These are phyloP conservation scores for Xylaria venustula DNA, from an alignment of 495 filamentous ascomycete species.

Conservation along the genomic window DNA sequence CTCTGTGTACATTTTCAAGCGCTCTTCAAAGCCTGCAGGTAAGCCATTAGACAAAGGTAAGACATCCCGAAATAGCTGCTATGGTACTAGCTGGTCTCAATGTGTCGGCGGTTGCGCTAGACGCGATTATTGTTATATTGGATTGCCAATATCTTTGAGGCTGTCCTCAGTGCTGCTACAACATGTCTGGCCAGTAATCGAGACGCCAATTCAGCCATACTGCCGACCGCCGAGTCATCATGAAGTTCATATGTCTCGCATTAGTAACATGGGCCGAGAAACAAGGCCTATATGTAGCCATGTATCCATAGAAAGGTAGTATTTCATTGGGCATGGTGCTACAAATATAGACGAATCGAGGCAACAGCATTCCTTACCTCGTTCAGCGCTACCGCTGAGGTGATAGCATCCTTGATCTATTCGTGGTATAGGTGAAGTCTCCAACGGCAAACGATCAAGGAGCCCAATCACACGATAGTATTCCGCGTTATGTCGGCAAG, in stretches of 20 bases:
- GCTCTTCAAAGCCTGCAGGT: too few species aligned
- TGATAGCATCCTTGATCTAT: neutral
- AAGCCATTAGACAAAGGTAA: too few species aligned
- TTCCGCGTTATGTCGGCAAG: conserved; percentile 17
- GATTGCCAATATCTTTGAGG: neutral
- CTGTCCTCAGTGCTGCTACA: neutral
- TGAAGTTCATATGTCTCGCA: neutral
- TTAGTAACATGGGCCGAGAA: neutral
- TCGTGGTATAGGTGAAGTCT: neutral
- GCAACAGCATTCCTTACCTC: neutral
- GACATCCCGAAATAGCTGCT: neutral
- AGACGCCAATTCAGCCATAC: neutral
- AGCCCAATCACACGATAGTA: conserved; percentile 13
- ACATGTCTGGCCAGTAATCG: neutral
- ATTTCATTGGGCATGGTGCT: neutral
- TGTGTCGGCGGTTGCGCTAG: neutral
- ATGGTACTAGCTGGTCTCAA: neutral
- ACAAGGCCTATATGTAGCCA: neutral
- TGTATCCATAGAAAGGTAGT: neutral
- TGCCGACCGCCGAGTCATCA: conserved; percentile 1
- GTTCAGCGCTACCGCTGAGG: neutral
- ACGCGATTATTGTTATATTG: neutral
- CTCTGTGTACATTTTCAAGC: too few species aligned
- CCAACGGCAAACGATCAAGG: neutral
- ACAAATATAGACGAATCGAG: neutral